Evolutionary conservation across 768 basidiomycete genomes (phyloP).

Genomic region (Mycena metata): DNA sequence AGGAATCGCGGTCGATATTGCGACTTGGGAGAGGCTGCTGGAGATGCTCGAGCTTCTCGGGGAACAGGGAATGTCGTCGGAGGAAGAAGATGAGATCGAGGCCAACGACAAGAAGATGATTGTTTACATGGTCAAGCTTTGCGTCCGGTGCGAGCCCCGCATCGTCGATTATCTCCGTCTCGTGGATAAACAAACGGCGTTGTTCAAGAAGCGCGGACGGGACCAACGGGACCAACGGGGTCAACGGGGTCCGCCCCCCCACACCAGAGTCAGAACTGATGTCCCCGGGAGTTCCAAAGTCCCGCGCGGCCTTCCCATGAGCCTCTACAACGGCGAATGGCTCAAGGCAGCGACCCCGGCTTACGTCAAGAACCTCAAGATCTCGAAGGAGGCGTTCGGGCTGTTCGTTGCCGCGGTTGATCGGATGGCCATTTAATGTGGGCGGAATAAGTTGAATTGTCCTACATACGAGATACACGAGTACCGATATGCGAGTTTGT

Average conservation of each 20-base stretch:
- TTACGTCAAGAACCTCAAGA: slow-evolving; percentile 27
- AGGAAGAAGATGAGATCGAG: slow-evolving; percentile 31
- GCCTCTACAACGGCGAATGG: slow-evolving; percentile 34
- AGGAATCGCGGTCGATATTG: slow-evolving; percentile 15
- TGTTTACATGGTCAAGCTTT: slow-evolving; percentile 28
- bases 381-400: slow-evolving; percentile 32
- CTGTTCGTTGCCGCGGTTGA: slow-evolving; percentile 31
- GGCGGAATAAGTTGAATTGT: too few relatives aligned
- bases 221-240: too few relatives aligned
- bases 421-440: slow-evolving; percentile 28
- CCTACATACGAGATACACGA: neutral
- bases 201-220: slow-evolving; percentile 21
- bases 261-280: slow-evolving; percentile 10
- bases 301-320: slow-evolving; percentile 31
- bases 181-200: slow-evolving; percentile 30
- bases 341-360: slow-evolving; percentile 21
- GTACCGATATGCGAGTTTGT: neutral
- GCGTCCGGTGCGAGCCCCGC: slow-evolving; percentile 33
- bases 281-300: slow-evolving; percentile 14
- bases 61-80: slow-evolving; percentile 34
- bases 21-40: slow-evolving; percentile 32
- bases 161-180: slow-evolving; percentile 31
- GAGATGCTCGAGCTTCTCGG: slow-evolving; percentile 27
- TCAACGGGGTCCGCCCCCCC: slow-evolving; percentile 18
- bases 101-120: slow-evolving; percentile 13